These are phyloP conservation scores for Hepatocystis sp. DNA, from an alignment of 169 alveolate species.

Conservation along the genomic window DNA sequence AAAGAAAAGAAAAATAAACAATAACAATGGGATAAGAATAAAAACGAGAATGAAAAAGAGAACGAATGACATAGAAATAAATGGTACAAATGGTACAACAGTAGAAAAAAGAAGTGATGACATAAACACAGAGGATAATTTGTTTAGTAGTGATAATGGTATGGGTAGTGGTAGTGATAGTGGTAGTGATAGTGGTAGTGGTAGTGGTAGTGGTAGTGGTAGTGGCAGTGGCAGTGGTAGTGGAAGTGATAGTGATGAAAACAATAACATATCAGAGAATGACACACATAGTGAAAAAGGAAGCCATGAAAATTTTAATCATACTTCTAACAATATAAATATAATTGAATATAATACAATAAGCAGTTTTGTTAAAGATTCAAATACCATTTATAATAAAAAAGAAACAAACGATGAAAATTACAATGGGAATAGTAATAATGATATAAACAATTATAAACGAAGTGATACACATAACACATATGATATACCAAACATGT, in stretches of 20 bases:
- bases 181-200: neutral
- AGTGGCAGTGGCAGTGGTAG: neutral
- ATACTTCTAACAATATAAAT: neutral
- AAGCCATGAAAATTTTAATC: neutral
- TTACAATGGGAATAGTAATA: too few relatives aligned
- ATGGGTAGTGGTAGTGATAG: neutral
- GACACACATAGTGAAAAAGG: conserved; percentile 1
- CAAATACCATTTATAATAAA: too few relatives aligned
- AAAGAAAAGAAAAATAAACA: too few relatives aligned
- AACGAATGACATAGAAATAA: conserved; percentile 2
- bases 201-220: neutral
- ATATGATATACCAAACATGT: too few relatives aligned
- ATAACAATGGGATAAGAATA: too few relatives aligned
- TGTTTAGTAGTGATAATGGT: neutral
- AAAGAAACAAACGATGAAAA: too few relatives aligned
- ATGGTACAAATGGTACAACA: neutral
- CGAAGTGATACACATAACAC: too few relatives aligned
- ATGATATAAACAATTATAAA: too few relatives aligned
- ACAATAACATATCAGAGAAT: neutral
- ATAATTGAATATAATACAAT: too few relatives aligned
- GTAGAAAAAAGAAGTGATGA: neutral
- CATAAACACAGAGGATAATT: neutral
- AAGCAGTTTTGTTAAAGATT: too few relatives aligned
- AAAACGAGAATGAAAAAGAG: too few relatives aligned
- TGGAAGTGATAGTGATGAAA: neutral